phyloP scores from a whole-genome alignment of 148 eudicot species.

The Vaccinium myrtillus region DNA sequence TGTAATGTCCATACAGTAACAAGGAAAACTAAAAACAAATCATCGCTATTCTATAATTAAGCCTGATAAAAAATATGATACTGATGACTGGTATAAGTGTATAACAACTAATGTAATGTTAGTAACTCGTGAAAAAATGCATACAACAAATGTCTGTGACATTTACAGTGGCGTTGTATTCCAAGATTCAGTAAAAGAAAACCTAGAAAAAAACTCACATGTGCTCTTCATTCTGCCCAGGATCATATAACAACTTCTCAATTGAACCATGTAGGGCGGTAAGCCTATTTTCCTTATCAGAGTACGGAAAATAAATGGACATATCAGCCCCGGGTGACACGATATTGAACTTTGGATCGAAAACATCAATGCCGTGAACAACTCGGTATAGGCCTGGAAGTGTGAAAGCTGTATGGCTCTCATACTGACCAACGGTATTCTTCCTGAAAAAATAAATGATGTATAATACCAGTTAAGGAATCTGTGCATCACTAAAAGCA shows the following conservation, averaged over 20 bases:
- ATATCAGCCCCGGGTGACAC: constrained; percentile 97
- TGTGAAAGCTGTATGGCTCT: constrained; percentile 90
- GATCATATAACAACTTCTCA: constrained; percentile 72
- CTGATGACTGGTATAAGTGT: background rate
- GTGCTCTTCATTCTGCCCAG: constrained; percentile 74
- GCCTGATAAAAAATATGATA: background rate
- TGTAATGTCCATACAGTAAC: background rate
- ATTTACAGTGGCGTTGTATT: background rate
- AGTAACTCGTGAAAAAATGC: background rate
- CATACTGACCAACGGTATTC: constrained; percentile 94
- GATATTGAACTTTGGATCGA: constrained; percentile 96
- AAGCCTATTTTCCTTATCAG: constrained; percentile 68
- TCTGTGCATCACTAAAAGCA: background rate
- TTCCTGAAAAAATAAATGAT: constrained; percentile 47
- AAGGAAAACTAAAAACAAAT: background rate
- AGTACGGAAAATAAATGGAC: constrained; percentile 74
- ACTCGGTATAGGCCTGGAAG: constrained; percentile 88
- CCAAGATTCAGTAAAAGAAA: background rate
- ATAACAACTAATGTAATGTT: background rate
- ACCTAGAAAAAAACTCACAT: constrained; percentile 49
- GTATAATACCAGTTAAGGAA: background rate
- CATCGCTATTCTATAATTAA: background rate
- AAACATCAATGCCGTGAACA: constrained; percentile 95
- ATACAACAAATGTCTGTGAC: background rate
- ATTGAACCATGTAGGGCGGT: constrained; percentile 67